Conservation (phyloP, 306 rosid species). For the Gastrolobium bilobum region DNA sequence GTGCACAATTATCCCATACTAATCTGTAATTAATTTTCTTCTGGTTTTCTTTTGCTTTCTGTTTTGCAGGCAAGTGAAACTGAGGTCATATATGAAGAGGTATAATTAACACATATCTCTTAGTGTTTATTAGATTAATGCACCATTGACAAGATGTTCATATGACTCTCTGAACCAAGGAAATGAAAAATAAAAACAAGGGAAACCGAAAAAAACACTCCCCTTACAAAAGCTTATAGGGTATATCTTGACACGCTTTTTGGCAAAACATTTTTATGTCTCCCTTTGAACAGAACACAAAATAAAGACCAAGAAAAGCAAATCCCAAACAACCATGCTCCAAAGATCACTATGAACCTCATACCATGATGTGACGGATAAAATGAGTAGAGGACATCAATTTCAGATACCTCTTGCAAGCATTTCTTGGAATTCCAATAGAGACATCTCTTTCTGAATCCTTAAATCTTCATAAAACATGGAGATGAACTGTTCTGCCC, state of each 20-base stretch:
- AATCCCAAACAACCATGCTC: conserved; percentile 21
- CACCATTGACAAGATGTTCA: conserved; percentile 10
- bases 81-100: conserved; percentile 70
- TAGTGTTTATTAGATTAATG: not conserved
- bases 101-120: conserved; percentile 18
- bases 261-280: not conserved
- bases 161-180: not conserved
- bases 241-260: not conserved
- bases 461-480: too few relatives aligned
- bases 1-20: not conserved
- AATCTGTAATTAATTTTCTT: not conserved
- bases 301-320: conserved; percentile 17
- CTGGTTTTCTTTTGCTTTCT: not conserved
- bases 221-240: not conserved
- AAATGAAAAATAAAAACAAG: conserved; percentile 37
- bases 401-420: too few relatives aligned
- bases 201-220: not conserved
- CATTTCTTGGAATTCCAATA: too few relatives aligned
- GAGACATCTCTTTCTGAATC: too few relatives aligned
- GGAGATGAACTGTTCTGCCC: too few relatives aligned
- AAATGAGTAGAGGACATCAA: too few relatives aligned
- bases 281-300: not conserved
- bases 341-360: not conserved
- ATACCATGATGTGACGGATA: too few relatives aligned
- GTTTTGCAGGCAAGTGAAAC: conserved; percentile 54